Percentiles rank a stretch among this genome's conserved stretches.
Evolutionary conservation across 1,284 basidiomycete genomes (phyloP).

Genomic region (Leccinum griseonigrum): DNA sequence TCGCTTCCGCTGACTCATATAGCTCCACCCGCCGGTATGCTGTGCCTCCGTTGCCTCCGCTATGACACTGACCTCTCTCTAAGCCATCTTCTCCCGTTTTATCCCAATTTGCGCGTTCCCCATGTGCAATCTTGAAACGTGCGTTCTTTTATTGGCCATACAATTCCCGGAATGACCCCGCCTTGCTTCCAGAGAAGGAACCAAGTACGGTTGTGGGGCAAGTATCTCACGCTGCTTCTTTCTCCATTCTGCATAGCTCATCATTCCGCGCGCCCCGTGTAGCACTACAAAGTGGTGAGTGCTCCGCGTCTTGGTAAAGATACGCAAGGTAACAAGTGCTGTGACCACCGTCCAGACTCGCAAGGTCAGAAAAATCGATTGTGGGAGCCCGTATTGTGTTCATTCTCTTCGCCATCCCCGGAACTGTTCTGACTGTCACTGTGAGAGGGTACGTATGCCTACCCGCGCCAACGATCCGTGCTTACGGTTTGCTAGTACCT

Average conservation of each 20-base stretch:
- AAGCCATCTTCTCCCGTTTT: conserved; percentile 20
- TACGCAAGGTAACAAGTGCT: not conserved
- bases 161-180: conserved; percentile 17
- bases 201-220: conserved; percentile 71
- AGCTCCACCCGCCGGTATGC: conserved; percentile 14
- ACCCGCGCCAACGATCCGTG: conserved; percentile 3
- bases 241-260: conserved; percentile 11
- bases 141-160: conserved; percentile 30
- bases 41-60: conserved; percentile 2
- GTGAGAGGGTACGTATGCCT: conserved; percentile 42
- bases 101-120: conserved; percentile 17
- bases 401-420: conserved; percentile 52
- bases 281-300: conserved; percentile 57
- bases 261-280: conserved; percentile 16
- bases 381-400: conserved; percentile 54
- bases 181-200: conserved; percentile 59
- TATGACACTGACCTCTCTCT: conserved; percentile 15
- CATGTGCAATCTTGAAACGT: conserved; percentile 79
- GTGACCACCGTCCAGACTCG: conserved; percentile 45
- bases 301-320: not conserved
- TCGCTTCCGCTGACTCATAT: conserved; percentile 3
- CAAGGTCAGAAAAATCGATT: conserved; percentile 61
- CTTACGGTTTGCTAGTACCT: conserved; percentile 47
- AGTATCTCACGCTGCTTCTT: conserved; percentile 43
- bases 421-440: conserved; percentile 55